Conservation (phyloP, 2,329 filamentous ascomycete species). For the Fusarium burgessii region DNA sequence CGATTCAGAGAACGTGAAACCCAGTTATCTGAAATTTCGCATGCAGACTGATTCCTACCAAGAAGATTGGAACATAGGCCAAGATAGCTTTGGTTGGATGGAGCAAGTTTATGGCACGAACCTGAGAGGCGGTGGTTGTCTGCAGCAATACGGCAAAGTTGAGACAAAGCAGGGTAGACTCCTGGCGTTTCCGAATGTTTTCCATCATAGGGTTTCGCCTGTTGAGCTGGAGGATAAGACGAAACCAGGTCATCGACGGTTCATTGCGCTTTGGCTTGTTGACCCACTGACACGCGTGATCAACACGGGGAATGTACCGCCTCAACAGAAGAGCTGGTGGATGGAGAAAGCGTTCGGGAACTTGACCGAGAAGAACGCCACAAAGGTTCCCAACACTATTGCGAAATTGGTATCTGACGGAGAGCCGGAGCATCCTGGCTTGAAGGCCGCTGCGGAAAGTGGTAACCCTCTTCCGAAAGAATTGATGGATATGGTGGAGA, state of each 20-base stretch:
- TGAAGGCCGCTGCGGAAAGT: conserved; percentile 5
- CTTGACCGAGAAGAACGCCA: not conserved
- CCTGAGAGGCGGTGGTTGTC: not conserved
- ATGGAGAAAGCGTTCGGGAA: conserved; percentile 21
- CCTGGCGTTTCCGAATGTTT: conserved; percentile 38
- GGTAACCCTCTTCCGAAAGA: conserved; percentile 9
- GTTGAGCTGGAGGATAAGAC: conserved; percentile 61
- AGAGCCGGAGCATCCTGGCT: not conserved
- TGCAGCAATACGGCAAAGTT: conserved; percentile 36
- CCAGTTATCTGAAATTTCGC: conserved; percentile 36
- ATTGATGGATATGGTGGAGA: conserved; percentile 18
- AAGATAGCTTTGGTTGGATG: conserved; percentile 9
- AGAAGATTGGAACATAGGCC: not conserved
- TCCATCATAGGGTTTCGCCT: conserved; percentile 42
- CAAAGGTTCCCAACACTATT: not conserved
- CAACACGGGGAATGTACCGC: conserved; percentile 51
- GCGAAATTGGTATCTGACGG: conserved; percentile 3
- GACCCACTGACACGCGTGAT: conserved; percentile 59
- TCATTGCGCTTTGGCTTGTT: conserved; percentile 66
- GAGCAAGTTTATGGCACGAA: conserved; percentile 22
- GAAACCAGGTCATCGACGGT: conserved; percentile 63
- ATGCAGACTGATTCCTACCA: conserved; percentile 20
- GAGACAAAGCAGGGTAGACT: conserved; percentile 35
- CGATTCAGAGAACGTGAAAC: conserved; percentile 40
- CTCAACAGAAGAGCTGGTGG: conserved; percentile 52